Percentiles rank a stretch among this genome's conserved stretches.
Evolutionary conservation across 257 asterid species (phyloP).

Genomic region (Thymus quinquecostatus): DNA sequence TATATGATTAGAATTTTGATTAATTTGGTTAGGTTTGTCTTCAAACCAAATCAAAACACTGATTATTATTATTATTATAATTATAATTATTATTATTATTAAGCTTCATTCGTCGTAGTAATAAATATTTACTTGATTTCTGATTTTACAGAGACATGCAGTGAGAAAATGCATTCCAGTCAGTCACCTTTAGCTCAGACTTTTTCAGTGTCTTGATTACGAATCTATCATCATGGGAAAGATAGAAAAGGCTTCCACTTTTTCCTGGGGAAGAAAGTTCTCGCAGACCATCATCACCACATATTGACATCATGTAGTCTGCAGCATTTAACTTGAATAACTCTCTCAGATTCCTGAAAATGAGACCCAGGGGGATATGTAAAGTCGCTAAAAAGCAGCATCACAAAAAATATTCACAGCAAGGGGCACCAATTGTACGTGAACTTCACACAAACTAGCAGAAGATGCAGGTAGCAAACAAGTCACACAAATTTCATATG

Average conservation of each 20-base stretch:
- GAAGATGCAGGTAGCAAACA: neutral
- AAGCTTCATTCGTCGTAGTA: conserved; percentile 4
- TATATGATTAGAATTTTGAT: too few relatives aligned
- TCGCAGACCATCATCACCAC: conserved; percentile 90
- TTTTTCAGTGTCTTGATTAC: conserved; percentile 85
- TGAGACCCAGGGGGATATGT: conserved; percentile 29
- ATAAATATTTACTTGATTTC: conserved; percentile 2
- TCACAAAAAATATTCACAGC: conserved; percentile 9
- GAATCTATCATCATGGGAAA: conserved; percentile 87
- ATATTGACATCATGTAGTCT: conserved; percentile 97
- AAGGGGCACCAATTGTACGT: neutral
- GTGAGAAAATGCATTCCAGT: conserved; percentile 2
- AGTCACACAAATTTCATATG: neutral
- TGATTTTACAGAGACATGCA: conserved; percentile 1
- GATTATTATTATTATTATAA: too few relatives aligned
- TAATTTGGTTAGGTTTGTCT: too few relatives aligned
- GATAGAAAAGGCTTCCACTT: conserved; percentile 95
- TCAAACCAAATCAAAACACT: too few relatives aligned
- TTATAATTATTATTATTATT: neutral
- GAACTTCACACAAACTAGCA: conserved; percentile 20
- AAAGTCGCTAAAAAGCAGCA: conserved; percentile 17
- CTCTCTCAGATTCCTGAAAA: conserved; percentile 93
- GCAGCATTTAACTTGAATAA: conserved; percentile 90
- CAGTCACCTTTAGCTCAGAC: conserved; percentile 78
- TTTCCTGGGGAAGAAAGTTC: conserved; percentile 94